Base-by-base conservation (phyloP, 1,284 basidiomycete genomes). In the Rhodotorula glutinis region DNA sequence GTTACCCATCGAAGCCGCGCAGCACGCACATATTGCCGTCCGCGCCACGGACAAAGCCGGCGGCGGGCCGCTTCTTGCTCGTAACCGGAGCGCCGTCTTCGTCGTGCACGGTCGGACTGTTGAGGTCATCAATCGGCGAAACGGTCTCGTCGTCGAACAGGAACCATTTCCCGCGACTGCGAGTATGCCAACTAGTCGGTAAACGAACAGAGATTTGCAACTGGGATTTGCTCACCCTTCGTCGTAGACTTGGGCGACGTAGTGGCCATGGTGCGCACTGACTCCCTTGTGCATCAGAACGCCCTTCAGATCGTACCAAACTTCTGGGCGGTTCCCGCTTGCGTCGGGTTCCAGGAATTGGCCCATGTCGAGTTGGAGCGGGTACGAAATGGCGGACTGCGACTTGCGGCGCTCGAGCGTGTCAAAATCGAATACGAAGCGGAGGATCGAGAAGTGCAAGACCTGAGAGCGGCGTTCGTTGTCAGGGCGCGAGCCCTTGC, bases 221-320 rank as follows among this genome's bases (percentile, higher is more conserved):
- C 47, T 57, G 55, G 57, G 43, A 51, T 19, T 17, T 29, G 80
- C 87, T 75, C 75, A 93, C 91, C 79, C 79, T 53, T 83, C 81
- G 76, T 94, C 90, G 75, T 86, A 88, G 10, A 92, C 89, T 75
- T 94, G 89, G 38, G 90, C 90, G 74, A 91, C 88, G 75, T 96
- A 96, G 77, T 96, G 92, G 4, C 92, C 92, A 74, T 91, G 89
- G 79, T 93, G 89, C 17, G 92, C 92, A 79, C 91, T 88, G 14
- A 84, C 75, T 3, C 92, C 92, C 75, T 89, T 89, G 79, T 96
- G 92, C 62, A 91, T 78, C 14, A 96, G 79, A 14, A 95, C 85
- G 10, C 90, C 92, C 53, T 87, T 83, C 40, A 96, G 79, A 61
- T 92, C 88, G 75, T 95, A 96, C 27, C 84, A 76, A 4, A 74